Conservation (phyloP, 2,329 filamentous ascomycete species). For the Aspergillus aculeatus region DNA sequence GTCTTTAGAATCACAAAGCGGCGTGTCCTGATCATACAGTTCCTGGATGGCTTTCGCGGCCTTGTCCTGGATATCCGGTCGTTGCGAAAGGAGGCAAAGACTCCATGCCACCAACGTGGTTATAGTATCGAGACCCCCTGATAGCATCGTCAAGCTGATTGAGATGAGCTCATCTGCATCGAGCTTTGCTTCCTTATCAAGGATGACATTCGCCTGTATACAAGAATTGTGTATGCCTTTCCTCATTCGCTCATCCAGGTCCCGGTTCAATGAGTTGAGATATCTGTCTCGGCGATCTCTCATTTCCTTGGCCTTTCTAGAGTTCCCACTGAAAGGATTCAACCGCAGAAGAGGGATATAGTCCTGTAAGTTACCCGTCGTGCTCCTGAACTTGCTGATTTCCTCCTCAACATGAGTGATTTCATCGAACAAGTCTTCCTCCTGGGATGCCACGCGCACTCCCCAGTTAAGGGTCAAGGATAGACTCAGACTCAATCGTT, state of each 20-base stretch:
- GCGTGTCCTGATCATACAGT: slow-evolving; percentile 52
- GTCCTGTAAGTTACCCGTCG: slow-evolving; percentile 77
- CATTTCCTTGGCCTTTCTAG: slow-evolving; percentile 59
- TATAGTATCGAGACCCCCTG: slow-evolving; percentile 65
- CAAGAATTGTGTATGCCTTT: slow-evolving; percentile 62
- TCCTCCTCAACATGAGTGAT: slow-evolving; percentile 72
- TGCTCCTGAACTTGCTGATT: slow-evolving; percentile 71
- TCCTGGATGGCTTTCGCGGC: slow-evolving; percentile 58
- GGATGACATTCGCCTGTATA: slow-evolving; percentile 66
- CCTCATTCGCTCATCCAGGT: slow-evolving; percentile 60
- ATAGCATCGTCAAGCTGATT: slow-evolving; percentile 68
- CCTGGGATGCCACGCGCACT: slow-evolving; percentile 57
- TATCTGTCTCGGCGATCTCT: slow-evolving; percentile 61
- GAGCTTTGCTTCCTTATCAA: slow-evolving; percentile 62
- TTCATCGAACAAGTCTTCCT: slow-evolving; percentile 65
- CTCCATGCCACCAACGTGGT: slow-evolving; percentile 67
- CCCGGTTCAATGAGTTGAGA: slow-evolving; percentile 56
- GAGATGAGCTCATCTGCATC: slow-evolving; percentile 63
- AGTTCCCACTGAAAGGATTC: slow-evolving; percentile 62
- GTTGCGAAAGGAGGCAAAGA: slow-evolving; percentile 58
- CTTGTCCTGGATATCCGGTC: slow-evolving; percentile 62
- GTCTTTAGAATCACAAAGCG: slow-evolving; percentile 60
- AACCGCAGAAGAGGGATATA: slow-evolving; percentile 72
- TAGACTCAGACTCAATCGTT: slow-evolving; percentile 62
- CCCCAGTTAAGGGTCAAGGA: slow-evolving; percentile 67